Evolutionary conservation across 202 grass and related monocot species (phyloP), one percentile per base, ranked within the genome.

Genomic region (Setaria viridis): DNA sequence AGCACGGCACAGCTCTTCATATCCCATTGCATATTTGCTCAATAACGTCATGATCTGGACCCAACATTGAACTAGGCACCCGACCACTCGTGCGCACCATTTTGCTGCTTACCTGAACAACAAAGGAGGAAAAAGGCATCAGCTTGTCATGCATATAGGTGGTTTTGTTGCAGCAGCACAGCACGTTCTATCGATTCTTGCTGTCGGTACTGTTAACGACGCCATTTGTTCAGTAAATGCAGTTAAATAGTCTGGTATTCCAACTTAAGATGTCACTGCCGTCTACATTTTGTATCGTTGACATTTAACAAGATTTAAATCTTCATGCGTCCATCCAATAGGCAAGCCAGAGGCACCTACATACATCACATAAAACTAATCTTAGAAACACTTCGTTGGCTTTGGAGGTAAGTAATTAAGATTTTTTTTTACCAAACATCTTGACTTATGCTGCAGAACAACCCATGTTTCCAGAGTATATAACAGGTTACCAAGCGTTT

Each of bases 81-180:
- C 25, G 25, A 25, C 25, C 25, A 25, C 57, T 32, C 85, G 70
- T 88, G 82, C 77, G 77, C 48, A 48, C 49, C 70, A 81, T 30
- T 66, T 64, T 85, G 78, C 43, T 53, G 8, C 55, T 47, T 73
- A 66, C 78, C 2, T 70, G 33, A 79, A 48, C 14, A 77, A 66
- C 46, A 51, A 25, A 20, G 75, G 62, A 80, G 60, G 60, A 21
- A 45, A 45, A 63, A 49, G 65, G 71, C 70, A 73, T 73, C 70
- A 73, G 29, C 25, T 53, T 73, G 70, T 73, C 47, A 7, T 34
- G 29, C 70, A 72, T 17, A 76, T 67, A 69, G 54, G 12, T 72
- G 55, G 66, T 42, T 64, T 72, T 84, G 77, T 59, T 66, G n/a
- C 82, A 15, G 68, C 91, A 91, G 81, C 68, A 74, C 30, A 62